A percentile compares a stretch with the other conserved stretches of the same genome.
Conservation (phyloP, 2,329 filamentous ascomycete species). For the Teratosphaeria gauchensis region DNA sequence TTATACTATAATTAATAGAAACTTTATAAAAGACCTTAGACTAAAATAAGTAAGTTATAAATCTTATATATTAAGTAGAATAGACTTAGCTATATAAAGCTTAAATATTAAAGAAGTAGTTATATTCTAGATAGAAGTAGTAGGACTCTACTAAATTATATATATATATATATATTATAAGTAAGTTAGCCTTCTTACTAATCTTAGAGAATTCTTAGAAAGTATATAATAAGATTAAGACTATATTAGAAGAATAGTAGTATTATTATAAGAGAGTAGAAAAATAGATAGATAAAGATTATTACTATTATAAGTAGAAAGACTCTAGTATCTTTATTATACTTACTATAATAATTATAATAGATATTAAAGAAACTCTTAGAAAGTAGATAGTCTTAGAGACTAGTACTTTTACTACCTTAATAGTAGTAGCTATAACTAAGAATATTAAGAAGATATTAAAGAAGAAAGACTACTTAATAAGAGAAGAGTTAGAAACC, state of each 20-base stretch:
- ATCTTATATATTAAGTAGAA: background rate
- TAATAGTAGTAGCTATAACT: too few species aligned
- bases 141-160: background rate
- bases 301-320: background rate
- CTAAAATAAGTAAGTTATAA: background rate
- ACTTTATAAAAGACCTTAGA: slow-evolving; percentile 3
- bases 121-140: background rate
- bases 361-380: background rate
- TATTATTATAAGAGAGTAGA: slow-evolving; percentile 23
- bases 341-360: too few species aligned
- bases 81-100: background rate
- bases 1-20: slow-evolving; percentile 6
- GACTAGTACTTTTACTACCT: too few species aligned
- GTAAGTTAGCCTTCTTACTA: background rate
- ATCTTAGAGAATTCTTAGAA: background rate
- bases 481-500: too few species aligned
- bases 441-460: slow-evolving; percentile 2
- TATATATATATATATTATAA: slow-evolving; percentile 1
- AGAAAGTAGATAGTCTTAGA: background rate
- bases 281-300: background rate
- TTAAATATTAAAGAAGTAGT: slow-evolving; percentile 2
- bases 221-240: slow-evolving; percentile 1
- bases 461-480: slow-evolving; percentile 1
- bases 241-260: slow-evolving; percentile 28
- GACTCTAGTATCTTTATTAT: background rate